Evolutionary conservation across 2,329 filamentous ascomycete genomes (phyloP).

Genomic region (Chaetomiaceae sp.): DNA sequence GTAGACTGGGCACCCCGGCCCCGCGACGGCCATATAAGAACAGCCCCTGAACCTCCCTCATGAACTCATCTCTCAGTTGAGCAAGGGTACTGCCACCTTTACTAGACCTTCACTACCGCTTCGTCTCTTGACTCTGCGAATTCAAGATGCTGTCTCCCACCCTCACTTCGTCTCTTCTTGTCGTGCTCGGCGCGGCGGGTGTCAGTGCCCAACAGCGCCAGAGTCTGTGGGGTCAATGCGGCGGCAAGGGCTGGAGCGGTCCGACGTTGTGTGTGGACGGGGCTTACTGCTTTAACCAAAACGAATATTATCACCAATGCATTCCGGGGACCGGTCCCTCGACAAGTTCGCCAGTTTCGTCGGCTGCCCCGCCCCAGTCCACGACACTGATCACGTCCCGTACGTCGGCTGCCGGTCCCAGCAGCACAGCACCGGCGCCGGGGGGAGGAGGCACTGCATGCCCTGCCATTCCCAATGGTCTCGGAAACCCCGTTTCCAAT

Average conservation of each 20-base stretch:
- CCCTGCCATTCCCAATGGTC: constrained; percentile 18
- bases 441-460: constrained; percentile 15
- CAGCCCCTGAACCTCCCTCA: no score
- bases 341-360: constrained; percentile 7
- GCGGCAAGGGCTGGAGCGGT: constrained; percentile 22
- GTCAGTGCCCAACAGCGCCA: constrained; percentile 19
- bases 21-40: background rate
- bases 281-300: constrained; percentile 22
- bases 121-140: background rate
- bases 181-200: constrained; percentile 18
- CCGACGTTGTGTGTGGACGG: constrained; percentile 21
- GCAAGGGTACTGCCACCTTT: no score
- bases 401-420: background rate
- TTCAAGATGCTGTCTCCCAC: constrained; percentile 17
- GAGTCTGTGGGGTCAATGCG: constrained; percentile 26
- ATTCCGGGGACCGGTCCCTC: constrained; percentile 19
- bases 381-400: constrained; percentile 17
- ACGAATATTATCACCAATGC: constrained; percentile 25
- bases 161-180: constrained; percentile 15
- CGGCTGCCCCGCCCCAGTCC: constrained; percentile 5
- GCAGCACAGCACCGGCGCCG: constrained; percentile 2
- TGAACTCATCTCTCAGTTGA: no score
- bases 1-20: background rate
- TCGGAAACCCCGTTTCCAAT: constrained; percentile 20
- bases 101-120: background rate